phyloP scores from a whole-genome alignment of 345 rosid species.

The Corchorus olitorius region DNA sequence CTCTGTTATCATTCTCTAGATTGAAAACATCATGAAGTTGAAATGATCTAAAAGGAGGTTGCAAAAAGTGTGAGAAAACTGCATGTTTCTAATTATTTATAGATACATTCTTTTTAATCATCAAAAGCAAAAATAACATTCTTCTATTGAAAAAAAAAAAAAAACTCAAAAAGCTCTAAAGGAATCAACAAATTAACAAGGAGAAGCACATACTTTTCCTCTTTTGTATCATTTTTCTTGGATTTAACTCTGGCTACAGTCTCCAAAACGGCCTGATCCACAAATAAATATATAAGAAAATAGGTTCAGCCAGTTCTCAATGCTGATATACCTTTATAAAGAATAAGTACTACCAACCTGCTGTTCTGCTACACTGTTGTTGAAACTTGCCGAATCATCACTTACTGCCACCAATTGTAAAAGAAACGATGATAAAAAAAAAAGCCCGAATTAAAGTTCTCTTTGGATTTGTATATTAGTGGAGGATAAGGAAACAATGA shows the following conservation, averaged over 20 bases:
- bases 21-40: conserved; percentile 84
- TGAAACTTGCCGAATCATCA: conserved; percentile 79
- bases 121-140: neutral
- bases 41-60: conserved; percentile 61
- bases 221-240: conserved; percentile 73
- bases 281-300: conserved; percentile 4
- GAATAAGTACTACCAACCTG: conserved; percentile 51
- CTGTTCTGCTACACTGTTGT: conserved; percentile 87
- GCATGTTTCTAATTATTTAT: neutral
- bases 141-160: neutral
- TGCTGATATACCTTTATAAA: neutral
- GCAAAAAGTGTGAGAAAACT: conserved; percentile 28
- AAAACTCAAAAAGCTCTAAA: neutral
- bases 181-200: neutral
- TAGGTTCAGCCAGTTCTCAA: neutral
- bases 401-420: conserved; percentile 44
- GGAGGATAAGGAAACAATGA: neutral
- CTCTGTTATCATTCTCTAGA: conserved; percentile 85
- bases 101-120: neutral
- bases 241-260: conserved; percentile 68
- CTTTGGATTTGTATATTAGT: neutral
- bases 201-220: conserved; percentile 70
- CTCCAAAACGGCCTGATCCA: conserved; percentile 80
- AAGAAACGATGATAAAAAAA: neutral
- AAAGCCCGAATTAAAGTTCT: neutral